Base-by-base conservation (phyloP, 805 yeast genomes). In the Candida xyloterini region DNA sequence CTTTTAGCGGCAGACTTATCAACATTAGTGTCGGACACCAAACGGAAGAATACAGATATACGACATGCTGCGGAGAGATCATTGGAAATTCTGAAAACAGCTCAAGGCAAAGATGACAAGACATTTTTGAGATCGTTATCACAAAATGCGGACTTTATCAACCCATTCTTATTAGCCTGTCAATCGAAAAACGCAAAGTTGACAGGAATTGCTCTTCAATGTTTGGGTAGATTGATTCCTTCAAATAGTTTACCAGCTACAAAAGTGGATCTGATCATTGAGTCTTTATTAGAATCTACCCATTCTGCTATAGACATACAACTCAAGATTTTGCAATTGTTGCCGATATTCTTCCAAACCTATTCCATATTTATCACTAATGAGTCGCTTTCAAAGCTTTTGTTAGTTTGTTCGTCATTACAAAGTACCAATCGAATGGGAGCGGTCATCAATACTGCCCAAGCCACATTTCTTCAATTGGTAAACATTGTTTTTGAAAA, bases 391-490 rank as follows among this genome's bases (percentile, higher is more conserved):
- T 67, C 80, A 7, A 76, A 76, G 45, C 60, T 87, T 10, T 63
- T 91, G 15, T 65, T 68, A 15, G 78, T 91, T 2, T 86, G 95
- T 56, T 74, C 93, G 0, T 73, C 78, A 24, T 68, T 93, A 35
- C 89, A 86, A 41, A 66, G 78, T 10, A 72, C 79, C 10, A 83
- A 78, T 45, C 83, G 84, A 51, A 74, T 81, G 5, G 77, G 84
- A 0, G 85, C 86, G 51, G 95, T 93, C 5, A 72, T 78, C 10
- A 90, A 89, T 53, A 86, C 98, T 0, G 96, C 98, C 0, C 80
- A 87, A 35, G 99, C 98, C 2, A 88, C 98, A 3, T 72, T 89
- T 32, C 95, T 89, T 47, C 98, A 93, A 58, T 64, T 93, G 30
- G 73, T 89, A 31, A 78, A 84, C 26, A 77, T 84, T 22, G 74